Evolutionary conservation across 164 flowering plant species (phyloP).

Genomic region (Vitis amurensis): DNA sequence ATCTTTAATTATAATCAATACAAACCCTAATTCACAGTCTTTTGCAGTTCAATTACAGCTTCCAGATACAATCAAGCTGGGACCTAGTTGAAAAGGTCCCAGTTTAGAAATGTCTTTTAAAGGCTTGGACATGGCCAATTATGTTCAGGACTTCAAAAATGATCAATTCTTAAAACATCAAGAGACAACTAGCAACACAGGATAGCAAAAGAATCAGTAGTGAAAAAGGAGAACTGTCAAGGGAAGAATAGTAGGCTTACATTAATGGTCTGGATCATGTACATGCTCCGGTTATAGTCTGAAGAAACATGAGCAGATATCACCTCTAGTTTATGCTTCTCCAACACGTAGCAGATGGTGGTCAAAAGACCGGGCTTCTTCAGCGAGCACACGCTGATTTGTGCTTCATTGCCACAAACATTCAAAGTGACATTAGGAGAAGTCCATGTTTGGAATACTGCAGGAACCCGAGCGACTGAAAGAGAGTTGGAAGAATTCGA

Average conservation of each 20-base stretch:
- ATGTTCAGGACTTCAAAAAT: too few species aligned
- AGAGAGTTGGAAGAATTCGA: slow-evolving; percentile 12
- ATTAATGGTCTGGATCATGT: slow-evolving; percentile 72
- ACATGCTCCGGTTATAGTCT: slow-evolving; percentile 44
- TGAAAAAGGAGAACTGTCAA: background rate
- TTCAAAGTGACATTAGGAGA: slow-evolving; percentile 69
- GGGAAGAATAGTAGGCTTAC: slow-evolving; percentile 38
- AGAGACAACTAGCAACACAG: too few species aligned
- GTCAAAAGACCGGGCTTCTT: slow-evolving; percentile 58
- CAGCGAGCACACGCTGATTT: slow-evolving; percentile 56
- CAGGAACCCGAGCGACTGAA: slow-evolving; percentile 23
- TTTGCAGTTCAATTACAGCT: too few species aligned
- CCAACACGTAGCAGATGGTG: slow-evolving; percentile 47
- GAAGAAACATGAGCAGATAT: slow-evolving; percentile 65
- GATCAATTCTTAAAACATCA: too few species aligned
- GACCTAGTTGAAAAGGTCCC: too few species aligned
- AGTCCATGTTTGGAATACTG: slow-evolving; percentile 61
- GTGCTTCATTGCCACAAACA: slow-evolving; percentile 65
- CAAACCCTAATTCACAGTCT: too few species aligned
- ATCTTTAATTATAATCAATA: too few species aligned
- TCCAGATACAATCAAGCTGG: too few species aligned
- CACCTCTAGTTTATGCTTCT: slow-evolving; percentile 65
- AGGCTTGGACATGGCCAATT: too few species aligned
- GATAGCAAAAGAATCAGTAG: too few species aligned
- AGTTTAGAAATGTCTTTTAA: too few species aligned